Conservation (phyloP, 345 rosid genomes). For the Eucalyptus shirleyi region DNA sequence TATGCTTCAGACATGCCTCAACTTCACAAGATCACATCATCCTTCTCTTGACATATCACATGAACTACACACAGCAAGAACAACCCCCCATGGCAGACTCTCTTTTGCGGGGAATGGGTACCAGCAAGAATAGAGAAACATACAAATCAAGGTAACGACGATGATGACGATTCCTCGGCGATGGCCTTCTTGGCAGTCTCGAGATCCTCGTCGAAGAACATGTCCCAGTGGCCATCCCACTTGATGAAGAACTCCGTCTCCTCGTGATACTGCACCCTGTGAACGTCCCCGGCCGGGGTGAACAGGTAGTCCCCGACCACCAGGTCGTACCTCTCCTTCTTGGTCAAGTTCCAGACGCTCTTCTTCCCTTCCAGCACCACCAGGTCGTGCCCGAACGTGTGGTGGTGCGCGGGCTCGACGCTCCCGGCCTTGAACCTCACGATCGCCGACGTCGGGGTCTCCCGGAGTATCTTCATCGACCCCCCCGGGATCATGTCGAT, state of each 20-base stretch:
- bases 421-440: slow-evolving; percentile 76
- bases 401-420: slow-evolving; percentile 91
- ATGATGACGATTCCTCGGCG: not conserved
- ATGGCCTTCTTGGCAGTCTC: slow-evolving; percentile 45
- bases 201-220: slow-evolving; percentile 73
- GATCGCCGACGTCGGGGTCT: slow-evolving; percentile 73
- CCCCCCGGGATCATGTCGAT: slow-evolving; percentile 76
- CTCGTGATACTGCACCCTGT: slow-evolving; percentile 75
- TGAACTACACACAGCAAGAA: not conserved
- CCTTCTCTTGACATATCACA: not conserved
- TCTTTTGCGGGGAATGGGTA: not conserved
- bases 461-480: slow-evolving; percentile 84
- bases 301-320: slow-evolving; percentile 61
- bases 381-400: slow-evolving; percentile 81
- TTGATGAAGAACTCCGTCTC: slow-evolving; percentile 86
- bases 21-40: not conserved
- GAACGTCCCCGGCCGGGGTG: slow-evolving; percentile 80
- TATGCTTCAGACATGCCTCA: not conserved
- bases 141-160: not conserved
- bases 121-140: not conserved
- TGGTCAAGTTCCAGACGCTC: slow-evolving; percentile 75
- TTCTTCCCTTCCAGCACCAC: slow-evolving; percentile 65
- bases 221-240: slow-evolving; percentile 94
- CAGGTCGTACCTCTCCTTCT: slow-evolving; percentile 53
- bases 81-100: not conserved